Conservation (phyloP, 495 filamentous ascomycete species). For the Cetradonia linearis region DNA sequence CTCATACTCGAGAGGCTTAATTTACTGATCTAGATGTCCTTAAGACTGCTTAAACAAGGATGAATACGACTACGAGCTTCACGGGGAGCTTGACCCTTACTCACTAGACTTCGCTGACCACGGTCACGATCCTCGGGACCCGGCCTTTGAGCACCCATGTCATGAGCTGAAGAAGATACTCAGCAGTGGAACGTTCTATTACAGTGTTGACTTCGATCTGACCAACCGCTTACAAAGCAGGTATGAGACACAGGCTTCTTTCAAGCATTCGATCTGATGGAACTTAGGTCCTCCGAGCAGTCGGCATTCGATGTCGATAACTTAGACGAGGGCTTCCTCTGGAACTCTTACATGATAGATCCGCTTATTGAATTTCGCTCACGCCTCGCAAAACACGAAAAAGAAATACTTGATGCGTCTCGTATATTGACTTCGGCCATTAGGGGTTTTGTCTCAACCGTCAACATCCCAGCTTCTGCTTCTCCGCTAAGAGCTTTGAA, state of each 20-base stretch:
- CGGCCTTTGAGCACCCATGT: conserved; percentile 73
- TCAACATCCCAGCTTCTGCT: conserved; percentile 65
- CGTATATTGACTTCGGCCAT: conserved; percentile 89
- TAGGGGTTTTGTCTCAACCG: conserved; percentile 76
- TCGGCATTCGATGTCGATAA: conserved; percentile 68
- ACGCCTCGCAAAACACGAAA: conserved; percentile 61
- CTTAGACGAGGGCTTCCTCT: conserved; percentile 81
- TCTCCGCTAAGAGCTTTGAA: conserved; percentile 24
- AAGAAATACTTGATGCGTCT: conserved; percentile 65
- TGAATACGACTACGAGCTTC: conserved; percentile 64
- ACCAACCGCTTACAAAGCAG: conserved; percentile 89
- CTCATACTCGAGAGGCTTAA: neutral
- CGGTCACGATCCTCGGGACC: conserved; percentile 53
- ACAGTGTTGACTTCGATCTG: conserved; percentile 92
- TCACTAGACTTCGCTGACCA: conserved; percentile 44
- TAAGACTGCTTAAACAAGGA: conserved; percentile 73
- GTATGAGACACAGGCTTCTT: conserved; percentile 38
- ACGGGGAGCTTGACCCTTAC: conserved; percentile 49
- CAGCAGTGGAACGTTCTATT: conserved; percentile 94
- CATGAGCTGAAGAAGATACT: conserved; percentile 81
- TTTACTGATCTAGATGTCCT: neutral
- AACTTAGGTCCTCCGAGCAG: conserved; percentile 35
- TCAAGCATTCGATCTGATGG: conserved; percentile 16
- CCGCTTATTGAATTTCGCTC: conserved; percentile 83
- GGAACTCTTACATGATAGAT: conserved; percentile 97